Percentiles rank a stretch among this genome's conserved stretches.
phyloP scores from a whole-genome alignment of 495 filamentous ascomycete species.

The Tuber borchii region DNA sequence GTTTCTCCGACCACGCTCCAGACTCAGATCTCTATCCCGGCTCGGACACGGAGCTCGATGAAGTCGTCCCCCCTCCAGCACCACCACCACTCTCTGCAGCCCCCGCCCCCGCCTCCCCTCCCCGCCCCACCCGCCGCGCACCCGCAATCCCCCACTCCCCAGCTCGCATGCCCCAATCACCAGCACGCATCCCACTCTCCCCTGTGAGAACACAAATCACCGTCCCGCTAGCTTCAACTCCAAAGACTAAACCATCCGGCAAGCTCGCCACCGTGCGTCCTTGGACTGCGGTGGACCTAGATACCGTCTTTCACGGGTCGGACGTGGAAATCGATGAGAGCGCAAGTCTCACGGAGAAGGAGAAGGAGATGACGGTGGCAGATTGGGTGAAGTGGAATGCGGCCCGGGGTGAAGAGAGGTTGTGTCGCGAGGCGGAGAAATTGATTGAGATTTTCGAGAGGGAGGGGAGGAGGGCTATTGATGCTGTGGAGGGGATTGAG shows the following conservation, averaged over 20 bases:
- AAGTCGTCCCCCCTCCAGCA: background rate
- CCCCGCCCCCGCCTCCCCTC: background rate
- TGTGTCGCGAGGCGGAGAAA: conserved; percentile 73
- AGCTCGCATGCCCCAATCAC: conserved; percentile 4
- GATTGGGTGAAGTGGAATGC: conserved; percentile 86
- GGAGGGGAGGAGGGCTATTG: conserved; percentile 71
- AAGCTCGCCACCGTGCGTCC: conserved; percentile 54
- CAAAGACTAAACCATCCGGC: conserved; percentile 19
- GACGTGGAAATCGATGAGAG: conserved; percentile 53
- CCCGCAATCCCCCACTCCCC: conserved; percentile 9
- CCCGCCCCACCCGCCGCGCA: background rate
- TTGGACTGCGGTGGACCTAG: conserved; percentile 70
- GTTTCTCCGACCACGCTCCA: background rate
- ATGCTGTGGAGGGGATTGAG: conserved; percentile 66
- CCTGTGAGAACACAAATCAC: conserved; percentile 28
- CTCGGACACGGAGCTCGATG: background rate
- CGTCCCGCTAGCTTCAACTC: conserved; percentile 22
- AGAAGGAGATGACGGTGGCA: conserved; percentile 85
- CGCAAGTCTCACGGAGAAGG: conserved; percentile 60
- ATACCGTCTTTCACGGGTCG: conserved; percentile 50
- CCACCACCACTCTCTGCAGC: background rate
- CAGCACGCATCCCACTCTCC: conserved; percentile 26
- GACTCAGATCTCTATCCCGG: background rate
- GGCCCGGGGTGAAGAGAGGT: conserved; percentile 64
- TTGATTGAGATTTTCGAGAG: conserved; percentile 73